phyloP scores from a whole-genome alignment of 179 eudicot genomes.

The Carnegiea gigantea region DNA sequence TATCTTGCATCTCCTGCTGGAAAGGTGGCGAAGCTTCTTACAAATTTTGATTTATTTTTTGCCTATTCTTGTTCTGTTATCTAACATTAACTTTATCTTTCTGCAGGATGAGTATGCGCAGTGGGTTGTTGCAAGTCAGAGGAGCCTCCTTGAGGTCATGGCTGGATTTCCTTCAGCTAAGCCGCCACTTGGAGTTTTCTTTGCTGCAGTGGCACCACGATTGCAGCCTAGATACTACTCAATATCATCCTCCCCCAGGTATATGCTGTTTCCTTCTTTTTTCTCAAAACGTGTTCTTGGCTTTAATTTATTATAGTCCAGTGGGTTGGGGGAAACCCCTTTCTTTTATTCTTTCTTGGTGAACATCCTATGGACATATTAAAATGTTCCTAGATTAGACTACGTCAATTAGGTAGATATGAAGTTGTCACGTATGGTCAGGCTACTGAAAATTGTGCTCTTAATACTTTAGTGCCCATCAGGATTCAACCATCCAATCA shows the following conservation, averaged over 20 bases:
- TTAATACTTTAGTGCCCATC: not conserved
- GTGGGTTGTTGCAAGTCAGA: conserved; percentile 81
- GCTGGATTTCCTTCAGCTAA: conserved; percentile 87
- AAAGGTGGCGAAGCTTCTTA: conserved; percentile 50
- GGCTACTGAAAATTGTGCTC: not conserved
- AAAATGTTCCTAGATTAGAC: not conserved
- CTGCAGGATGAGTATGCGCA: conserved; percentile 92
- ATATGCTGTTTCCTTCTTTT: conserved; percentile 1
- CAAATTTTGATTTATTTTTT: conserved; percentile 11
- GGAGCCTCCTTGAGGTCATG: conserved; percentile 96
- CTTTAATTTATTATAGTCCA: not conserved
- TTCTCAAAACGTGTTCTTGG: not conserved
- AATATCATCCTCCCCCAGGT: conserved; percentile 93
- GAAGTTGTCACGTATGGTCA: not conserved
- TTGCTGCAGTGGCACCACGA: conserved; percentile 88
- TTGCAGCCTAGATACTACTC: conserved; percentile 96
- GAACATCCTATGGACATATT: not conserved
- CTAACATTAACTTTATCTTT: conserved; percentile 5
- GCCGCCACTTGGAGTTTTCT: conserved; percentile 97
- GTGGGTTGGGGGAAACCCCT: not conserved
- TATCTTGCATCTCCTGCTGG: conserved; percentile 95
- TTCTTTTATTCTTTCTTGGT: not conserved
- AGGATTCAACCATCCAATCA: no score
- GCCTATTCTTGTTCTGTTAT: not conserved
- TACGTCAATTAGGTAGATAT: not conserved